These are phyloP conservation scores for Boeremia lycopersici DNA, from an alignment of 2,329 filamentous ascomycete species.

Conservation along the genomic window DNA sequence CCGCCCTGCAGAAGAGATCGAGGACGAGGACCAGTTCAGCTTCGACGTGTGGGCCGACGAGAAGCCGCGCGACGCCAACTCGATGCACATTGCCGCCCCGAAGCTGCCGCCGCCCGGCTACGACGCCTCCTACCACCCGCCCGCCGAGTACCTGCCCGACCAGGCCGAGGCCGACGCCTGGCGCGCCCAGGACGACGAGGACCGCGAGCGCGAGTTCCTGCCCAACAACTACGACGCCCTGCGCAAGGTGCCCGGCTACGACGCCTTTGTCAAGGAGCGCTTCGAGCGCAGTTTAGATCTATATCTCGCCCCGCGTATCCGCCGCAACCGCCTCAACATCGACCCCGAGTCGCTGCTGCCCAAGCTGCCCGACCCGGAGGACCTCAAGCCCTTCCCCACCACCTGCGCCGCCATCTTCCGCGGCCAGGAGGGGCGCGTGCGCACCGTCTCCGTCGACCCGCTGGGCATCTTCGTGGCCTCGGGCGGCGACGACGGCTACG, in stretches of 20 bases:
- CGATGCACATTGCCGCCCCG: conserved; percentile 94
- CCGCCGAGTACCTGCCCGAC: conserved; percentile 89
- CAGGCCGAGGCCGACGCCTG: conserved; percentile 82
- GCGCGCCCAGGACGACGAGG: conserved; percentile 86
- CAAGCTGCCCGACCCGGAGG: conserved; percentile 89
- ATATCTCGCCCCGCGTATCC: conserved; percentile 89
- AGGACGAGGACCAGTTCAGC: conserved; percentile 72
- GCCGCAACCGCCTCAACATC: conserved; percentile 94
- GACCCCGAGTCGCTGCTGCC: conserved; percentile 91
- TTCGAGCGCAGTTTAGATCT: conserved; percentile 96
- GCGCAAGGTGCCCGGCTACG: conserved; percentile 90
- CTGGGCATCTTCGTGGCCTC: conserved; percentile 85
- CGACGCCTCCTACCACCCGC: conserved; percentile 95
- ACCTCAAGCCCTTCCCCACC: conserved; percentile 93
- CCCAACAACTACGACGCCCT: conserved; percentile 82
- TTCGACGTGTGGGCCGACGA: conserved; percentile 98
- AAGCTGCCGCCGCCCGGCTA: conserved; percentile 93
- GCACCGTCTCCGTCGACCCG: conserved; percentile 83
- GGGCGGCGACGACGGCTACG: conserved; percentile 91
- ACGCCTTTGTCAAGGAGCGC: conserved; percentile 87
- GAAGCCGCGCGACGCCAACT: conserved; percentile 74
- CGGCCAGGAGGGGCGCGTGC: conserved; percentile 87
- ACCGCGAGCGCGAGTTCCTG: conserved; percentile 86
- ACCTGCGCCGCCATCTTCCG: conserved; percentile 84
- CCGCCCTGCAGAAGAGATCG: conserved; percentile 75